Evolutionary conservation across 2,329 filamentous ascomycete genomes (phyloP), one percentile per base, ranked within the genome.

Genomic region (Ascochyta viciae-villosae): DNA sequence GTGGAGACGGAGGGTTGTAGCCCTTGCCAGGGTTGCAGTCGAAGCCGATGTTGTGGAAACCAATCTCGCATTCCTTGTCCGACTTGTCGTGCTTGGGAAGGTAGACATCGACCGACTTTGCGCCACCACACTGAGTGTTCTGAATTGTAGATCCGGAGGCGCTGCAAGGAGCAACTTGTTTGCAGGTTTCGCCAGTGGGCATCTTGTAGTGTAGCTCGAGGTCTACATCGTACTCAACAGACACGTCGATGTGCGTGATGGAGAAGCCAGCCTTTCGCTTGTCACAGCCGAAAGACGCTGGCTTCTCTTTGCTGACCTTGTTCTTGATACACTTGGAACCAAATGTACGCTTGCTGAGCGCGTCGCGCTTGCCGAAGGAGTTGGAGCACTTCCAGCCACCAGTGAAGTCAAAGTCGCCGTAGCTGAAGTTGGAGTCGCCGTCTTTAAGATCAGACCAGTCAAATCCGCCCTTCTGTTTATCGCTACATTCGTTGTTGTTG

Each of bases 91-190:
- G 63, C 49, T 65, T 61, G 22, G 88, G 85, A 55, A 85, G 77
- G 62, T 82, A 79, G 74, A 97, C 87, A 50, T 85, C 87, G 59
- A 97, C 92, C 54, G 86, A 87, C 74, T 84, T 91, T 63, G 94
- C 93, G 77, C 93, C 93, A 85, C 92, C 94, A 75, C 94, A 98
- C 83, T 97, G 92, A 58, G 81, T 86, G 85, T 97, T 97, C 78
- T 86, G 79, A 68, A 97, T 82, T 42, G 83, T 85, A 55, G 86
- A 88, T 68, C 91, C 91, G 15, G 54, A 57, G 19, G 43, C 54
- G 39, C 51, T 62, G 43, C 60, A 62, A 29, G 48, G 82, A 72
- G 63, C 85, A 81, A 60, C 87, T 68, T 96, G 89, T 80, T 90
- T 94, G 87, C 94, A 98, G 57, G 77, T 85, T 13, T 86, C 88